Base-by-base conservation (phyloP, 345 rosid genomes). In the Gynandropsis gynandra region DNA sequence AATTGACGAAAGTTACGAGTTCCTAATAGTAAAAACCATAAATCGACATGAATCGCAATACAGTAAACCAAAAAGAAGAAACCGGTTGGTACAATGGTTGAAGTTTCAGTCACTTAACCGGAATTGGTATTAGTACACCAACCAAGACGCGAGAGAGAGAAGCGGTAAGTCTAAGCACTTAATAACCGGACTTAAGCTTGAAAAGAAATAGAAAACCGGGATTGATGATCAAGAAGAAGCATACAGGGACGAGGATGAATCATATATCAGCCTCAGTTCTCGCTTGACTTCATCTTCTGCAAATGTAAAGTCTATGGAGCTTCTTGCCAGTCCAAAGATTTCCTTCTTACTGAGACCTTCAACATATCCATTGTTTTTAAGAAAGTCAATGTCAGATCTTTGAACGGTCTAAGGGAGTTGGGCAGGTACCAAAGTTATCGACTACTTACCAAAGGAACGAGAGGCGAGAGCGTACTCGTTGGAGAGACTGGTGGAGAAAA, bases 401-500 rank as follows among this genome's bases (percentile, higher is more conserved):
- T 47, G 14, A 24, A 31, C 20, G 9, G 51, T 19, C 27, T 15
- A 43, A 11, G 21, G 61, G 9, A 42, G 13, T 8, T 37, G 41
- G 15, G 3, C 15, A 37, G 41, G 9, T 35, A 31, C n/a, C 5
- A 27, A 13, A 49, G 17, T 52, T 31, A 0, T 2, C 8, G 7
- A 37, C 36, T 34, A 66, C 87, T 32, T 38, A 85, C 95, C 85
- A 42, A 88, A 88, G 43, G 97, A 54, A 54, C 80, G 56, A 33
- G 96, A 70, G 13, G 98, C 94, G 4, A 85, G 71, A 50, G 56
- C 27, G 64, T 82, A 92, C 72, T 92, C 97, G 35, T 71, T 60
- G 1, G 81, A 75, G 60, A 87, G 82, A 36, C 72, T 82, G 17
- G 98, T 92, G 15, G 97, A 78, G 54, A 92, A 92, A 48, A 88